phyloP scores from a whole-genome alignment of 2,329 filamentous ascomycete genomes.

The Pestalotiopsis sp. region DNA sequence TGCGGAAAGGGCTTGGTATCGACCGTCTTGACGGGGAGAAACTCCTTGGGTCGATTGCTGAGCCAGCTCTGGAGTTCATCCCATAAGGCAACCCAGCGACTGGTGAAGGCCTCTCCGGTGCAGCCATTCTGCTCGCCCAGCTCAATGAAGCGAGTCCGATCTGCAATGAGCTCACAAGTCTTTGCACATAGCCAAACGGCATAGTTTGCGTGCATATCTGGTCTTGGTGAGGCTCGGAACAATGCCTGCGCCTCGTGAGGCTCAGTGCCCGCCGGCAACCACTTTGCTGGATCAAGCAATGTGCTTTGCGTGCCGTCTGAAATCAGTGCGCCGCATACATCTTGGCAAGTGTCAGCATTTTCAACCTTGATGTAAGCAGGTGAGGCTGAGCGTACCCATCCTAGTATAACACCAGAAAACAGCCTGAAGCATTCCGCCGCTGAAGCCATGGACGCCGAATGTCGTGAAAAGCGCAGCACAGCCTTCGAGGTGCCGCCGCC shows the following conservation, averaged over 20 bases:
- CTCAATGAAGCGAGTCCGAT: conserved; percentile 49
- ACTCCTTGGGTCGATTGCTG: conserved; percentile 44
- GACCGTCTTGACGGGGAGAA: conserved; percentile 46
- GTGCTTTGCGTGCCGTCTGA: conserved; percentile 53
- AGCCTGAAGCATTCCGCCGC: conserved; percentile 52
- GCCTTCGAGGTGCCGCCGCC: conserved; percentile 58
- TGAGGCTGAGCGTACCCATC: conserved; percentile 41
- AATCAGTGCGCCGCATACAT: conserved; percentile 58
- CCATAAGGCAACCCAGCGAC: conserved; percentile 51
- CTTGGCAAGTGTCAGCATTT: conserved; percentile 29
- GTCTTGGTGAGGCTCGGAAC: conserved; percentile 33
- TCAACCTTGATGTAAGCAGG: conserved; percentile 15
- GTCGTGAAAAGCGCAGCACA: conserved; percentile 57
- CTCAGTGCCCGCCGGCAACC: conserved; percentile 43
- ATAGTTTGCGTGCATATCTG: conserved; percentile 62
- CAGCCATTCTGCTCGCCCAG: conserved; percentile 47
- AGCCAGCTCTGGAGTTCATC: conserved; percentile 51
- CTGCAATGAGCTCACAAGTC: conserved; percentile 51
- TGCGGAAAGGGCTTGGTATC: conserved; percentile 48
- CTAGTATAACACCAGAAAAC: conserved; percentile 62
- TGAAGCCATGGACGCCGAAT: conserved; percentile 54
- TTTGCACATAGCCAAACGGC: conserved; percentile 58
- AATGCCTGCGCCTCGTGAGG: conserved; percentile 36
- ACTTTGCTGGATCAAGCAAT: conserved; percentile 49
- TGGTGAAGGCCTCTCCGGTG: conserved; percentile 38